Base-by-base conservation (phyloP, 129 eudicot species). In the Mikania micrantha region DNA sequence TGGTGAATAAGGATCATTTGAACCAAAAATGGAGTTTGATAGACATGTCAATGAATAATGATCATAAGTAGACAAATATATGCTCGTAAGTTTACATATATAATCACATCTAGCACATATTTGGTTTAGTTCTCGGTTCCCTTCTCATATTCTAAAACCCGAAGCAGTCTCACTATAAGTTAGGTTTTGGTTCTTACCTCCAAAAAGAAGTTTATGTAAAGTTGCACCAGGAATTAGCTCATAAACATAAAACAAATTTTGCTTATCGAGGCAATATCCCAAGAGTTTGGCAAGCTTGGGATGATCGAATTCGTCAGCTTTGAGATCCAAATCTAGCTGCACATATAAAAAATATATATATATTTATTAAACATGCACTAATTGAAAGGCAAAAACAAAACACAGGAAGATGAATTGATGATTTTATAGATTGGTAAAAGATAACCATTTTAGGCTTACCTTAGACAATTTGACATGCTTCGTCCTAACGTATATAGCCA, bases 251-350 rank as follows among this genome's bases (percentile, higher is more conserved):
- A 12, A 60, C 29, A 76, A 0, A 5, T 19, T 1, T 7, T 19
- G 3, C 5, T 29, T n/a, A 15, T 25, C 3, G 6, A 60, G 53
- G 67, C n/a, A 62, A 56, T 62, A 69, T 52, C 76, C 76, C 16
- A 77, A 9, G 47, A 62, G 58, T 22, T 40, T 77, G 8, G 12
- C 49, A 3, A 69, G 66, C 48, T 69, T 76, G 2, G 76, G 72
- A 62, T 62, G 67, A 29, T 42, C 21, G 49, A 19, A 56, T 15
- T 62, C 60, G 39, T 64, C 50, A 15, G 28, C 36, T 67, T 48
- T 76, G 41, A 76, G 24, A 60, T 47, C 35, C 48, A n/a, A n/a
- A n/a, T n/a, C n/a, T n/a, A 59, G 29, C 80, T 76, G 71, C 71
- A 69, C 31, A 60, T 1, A 54, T 48, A 75, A 9, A 24, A 22